Conservation (phyloP, 768 basidiomycete species). For the Hemileccinum rubropunctum region DNA sequence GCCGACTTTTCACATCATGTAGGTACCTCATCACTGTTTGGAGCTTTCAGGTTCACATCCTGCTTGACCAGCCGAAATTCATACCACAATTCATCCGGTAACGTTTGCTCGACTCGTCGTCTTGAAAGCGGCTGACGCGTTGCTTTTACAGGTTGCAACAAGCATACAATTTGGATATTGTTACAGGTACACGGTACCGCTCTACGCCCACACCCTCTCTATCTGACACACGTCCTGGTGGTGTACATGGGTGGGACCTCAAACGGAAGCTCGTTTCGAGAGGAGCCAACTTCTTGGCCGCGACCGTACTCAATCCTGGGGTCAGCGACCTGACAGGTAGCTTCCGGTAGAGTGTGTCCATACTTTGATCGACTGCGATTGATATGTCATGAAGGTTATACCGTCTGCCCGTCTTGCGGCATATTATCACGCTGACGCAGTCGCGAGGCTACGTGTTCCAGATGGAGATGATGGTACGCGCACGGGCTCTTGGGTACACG, state of each 20-base stretch:
- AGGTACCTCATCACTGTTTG: constrained; percentile 27
- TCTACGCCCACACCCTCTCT: constrained; percentile 54
- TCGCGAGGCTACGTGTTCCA: constrained; percentile 95
- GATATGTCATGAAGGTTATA: constrained; percentile 54
- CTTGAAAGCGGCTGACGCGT: constrained; percentile 1
- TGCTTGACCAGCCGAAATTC: constrained; percentile 75
- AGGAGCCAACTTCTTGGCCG: constrained; percentile 89
- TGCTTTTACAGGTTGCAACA: constrained; percentile 61
- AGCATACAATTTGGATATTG: constrained; percentile 86
- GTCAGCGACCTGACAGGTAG: constrained; percentile 90
- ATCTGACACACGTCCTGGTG: constrained; percentile 67
- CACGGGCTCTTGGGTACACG: constrained; percentile 76
- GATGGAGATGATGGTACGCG: constrained; percentile 98
- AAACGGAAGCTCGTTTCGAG: constrained; percentile 84
- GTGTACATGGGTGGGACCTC: constrained; percentile 91
- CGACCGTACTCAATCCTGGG: constrained; percentile 78
- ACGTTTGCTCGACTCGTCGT: constrained; percentile 1
- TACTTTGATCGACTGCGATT: neutral
- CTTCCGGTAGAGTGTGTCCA: constrained; percentile 59
- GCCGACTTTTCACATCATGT: constrained; percentile 96
- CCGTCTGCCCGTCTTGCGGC: constrained; percentile 67
- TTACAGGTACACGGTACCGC: constrained; percentile 89
- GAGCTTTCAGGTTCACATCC: constrained; percentile 3
- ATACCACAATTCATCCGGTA: constrained; percentile 90
- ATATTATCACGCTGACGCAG: constrained; percentile 80